A percentile compares a stretch with the other conserved stretches of the same genome.
phyloP scores from a whole-genome alignment of 257 asterid species.

The Forsythia viridissima region DNA sequence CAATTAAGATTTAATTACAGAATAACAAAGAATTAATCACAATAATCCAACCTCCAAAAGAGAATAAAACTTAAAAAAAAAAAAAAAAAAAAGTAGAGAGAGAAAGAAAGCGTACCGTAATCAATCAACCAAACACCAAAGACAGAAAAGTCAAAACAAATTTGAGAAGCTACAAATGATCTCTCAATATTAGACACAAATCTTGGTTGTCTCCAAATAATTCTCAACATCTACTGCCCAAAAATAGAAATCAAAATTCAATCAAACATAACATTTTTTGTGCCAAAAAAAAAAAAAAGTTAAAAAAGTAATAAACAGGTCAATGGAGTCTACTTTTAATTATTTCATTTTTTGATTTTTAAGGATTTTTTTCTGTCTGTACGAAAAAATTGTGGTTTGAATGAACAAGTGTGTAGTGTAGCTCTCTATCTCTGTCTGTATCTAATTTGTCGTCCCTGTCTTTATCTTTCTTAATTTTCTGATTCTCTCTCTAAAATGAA shows the following conservation, averaged over 20 bases:
- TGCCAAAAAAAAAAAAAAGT: too few species aligned
- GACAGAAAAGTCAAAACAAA: constrained; percentile 9
- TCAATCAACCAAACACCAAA: not conserved
- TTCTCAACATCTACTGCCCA: not conserved
- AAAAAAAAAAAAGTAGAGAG: not conserved
- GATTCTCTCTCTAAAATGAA: not conserved
- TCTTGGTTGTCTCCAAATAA: not conserved
- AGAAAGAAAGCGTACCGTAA: constrained; percentile 15
- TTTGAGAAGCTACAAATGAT: not conserved
- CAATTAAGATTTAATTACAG: not conserved
- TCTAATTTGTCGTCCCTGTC: not conserved
- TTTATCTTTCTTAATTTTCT: not conserved
- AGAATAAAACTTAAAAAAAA: not conserved
- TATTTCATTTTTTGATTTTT: not conserved
- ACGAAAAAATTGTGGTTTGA: not conserved
- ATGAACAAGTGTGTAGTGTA: not conserved
- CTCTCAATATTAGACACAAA: not conserved
- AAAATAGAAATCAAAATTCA: not conserved
- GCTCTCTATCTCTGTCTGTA: not conserved
- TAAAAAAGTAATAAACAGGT: not conserved
- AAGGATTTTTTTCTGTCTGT: not conserved
- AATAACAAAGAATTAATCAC: not conserved
- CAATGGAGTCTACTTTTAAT: not conserved
- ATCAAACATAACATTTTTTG: not conserved
- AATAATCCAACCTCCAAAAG: not conserved